phyloP scores from a whole-genome alignment of 2,329 filamentous ascomycete genomes.

The Paraconiothyrium sp. region DNA sequence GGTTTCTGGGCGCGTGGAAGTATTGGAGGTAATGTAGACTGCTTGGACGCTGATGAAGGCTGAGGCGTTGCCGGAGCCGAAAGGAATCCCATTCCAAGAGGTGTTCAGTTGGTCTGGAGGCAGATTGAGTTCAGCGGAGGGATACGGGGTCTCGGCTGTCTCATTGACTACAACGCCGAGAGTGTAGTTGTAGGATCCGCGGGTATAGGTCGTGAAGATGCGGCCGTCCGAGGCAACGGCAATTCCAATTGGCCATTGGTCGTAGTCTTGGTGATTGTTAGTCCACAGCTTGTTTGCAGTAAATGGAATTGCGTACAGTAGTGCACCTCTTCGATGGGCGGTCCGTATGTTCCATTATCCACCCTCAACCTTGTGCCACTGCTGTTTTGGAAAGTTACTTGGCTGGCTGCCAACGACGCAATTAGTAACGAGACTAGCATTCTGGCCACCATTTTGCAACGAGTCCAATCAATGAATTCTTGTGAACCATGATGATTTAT shows the following conservation, averaged over 20 bases:
- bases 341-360: slow-evolving; percentile 11
- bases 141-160: slow-evolving; percentile 59
- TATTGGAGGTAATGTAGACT: slow-evolving; percentile 59
- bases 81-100: slow-evolving; percentile 55
- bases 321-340: slow-evolving; percentile 10
- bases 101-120: slow-evolving; percentile 56
- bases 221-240: slow-evolving; percentile 60
- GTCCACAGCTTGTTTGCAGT: neutral
- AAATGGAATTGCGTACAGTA: neutral
- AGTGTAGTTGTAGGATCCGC: slow-evolving; percentile 58
- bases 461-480: no score
- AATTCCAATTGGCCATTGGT: slow-evolving; percentile 60
- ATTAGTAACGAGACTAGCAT: neutral
- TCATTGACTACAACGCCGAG: slow-evolving; percentile 59
- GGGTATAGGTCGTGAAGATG: slow-evolving; percentile 61
- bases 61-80: slow-evolving; percentile 55
- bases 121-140: slow-evolving; percentile 52
- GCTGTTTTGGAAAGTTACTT: slow-evolving; percentile 11
- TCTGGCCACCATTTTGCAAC: neutral
- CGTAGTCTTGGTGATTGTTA: slow-evolving; percentile 42
- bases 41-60: slow-evolving; percentile 61
- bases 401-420: neutral
- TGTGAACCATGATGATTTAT: neutral
- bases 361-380: slow-evolving; percentile 1
- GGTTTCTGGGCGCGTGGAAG: slow-evolving; percentile 29